Evolutionary conservation across 78 protist species (phyloP).

Genomic region (Tieghemostelium lacteum): DNA sequence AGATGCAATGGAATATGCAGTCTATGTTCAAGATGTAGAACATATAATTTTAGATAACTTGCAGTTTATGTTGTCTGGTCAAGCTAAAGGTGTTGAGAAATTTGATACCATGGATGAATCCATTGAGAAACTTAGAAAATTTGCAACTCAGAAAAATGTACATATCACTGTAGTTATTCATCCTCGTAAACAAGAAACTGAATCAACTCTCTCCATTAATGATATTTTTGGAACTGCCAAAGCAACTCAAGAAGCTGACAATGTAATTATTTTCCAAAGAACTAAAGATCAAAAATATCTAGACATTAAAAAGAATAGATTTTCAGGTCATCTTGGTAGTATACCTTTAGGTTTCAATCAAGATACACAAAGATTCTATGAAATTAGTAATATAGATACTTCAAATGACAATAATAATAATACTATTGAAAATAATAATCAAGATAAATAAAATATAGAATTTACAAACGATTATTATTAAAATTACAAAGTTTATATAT

Average conservation of each 20-base stretch:
- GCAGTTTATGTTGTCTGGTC: constrained; percentile 85
- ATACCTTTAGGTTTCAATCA: constrained; percentile 82
- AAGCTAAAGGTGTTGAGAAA: constrained; percentile 53
- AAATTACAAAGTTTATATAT: no score
- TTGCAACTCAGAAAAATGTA: constrained; percentile 89
- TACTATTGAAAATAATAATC: background rate
- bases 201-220: constrained; percentile 6
- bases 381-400: background rate
- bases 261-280: constrained; percentile 88
- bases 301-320: constrained; percentile 89
- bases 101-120: constrained; percentile 82
- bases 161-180: constrained; percentile 91
- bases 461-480: no score
- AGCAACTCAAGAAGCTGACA: constrained; percentile 95
- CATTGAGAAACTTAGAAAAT: constrained; percentile 79
- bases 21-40: constrained; percentile 86
- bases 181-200: constrained; percentile 87
- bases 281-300: constrained; percentile 44
- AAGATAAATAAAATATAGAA: background rate
- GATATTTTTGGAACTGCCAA: constrained; percentile 93
- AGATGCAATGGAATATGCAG: constrained; percentile 91
- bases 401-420: no score
- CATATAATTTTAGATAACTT: constrained; percentile 90
- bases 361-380: constrained; percentile 42
- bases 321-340: constrained; percentile 84